Base-by-base conservation (phyloP, 352 stramenopile species). In the Pythium plurisporium region DNA sequence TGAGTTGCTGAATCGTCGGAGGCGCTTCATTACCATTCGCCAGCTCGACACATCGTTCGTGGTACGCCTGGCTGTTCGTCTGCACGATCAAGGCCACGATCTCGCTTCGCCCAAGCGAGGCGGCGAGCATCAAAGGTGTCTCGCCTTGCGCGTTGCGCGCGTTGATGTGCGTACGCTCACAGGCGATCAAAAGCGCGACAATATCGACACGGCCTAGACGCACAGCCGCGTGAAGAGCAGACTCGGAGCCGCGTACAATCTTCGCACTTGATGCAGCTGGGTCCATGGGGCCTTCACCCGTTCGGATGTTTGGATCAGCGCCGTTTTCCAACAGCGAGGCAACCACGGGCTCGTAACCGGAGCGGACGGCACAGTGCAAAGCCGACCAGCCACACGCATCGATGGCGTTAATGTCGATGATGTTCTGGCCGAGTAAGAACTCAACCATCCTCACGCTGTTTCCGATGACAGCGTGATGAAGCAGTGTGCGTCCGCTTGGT, bases 41-140 rank as follows among this genome's bases (percentile, higher is more conserved):
- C 5, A 49, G 17, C n/a, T 17, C 44, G 4, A 52, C 15, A 33
- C 54, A 55, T 15, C n/a, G 14, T 31, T 54, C 44, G 37, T 62
- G 44, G 37, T 56, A 62, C 29, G 30, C 30, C 25, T 62, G 55
- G 29, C 55, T 62, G n/a, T 55, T 51, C 36, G 29, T n/a, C 15
- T 38, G 15, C 4, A 62, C 7, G 2, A 55, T 15, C 6, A 55
- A 2, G 7, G 25, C 26, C 4, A 29, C 45, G 8, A 46, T 37
- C 17, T 30, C 26, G 2, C 10, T 26, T 7, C 40, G n/a, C 1
- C 30, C 50, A 0, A 49, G 20, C 7, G 50, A 48, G 8, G 31
- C 50, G 10, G 50, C 50, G n/a, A 49, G 29, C 17, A 48, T n/a
- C 1, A 58, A 27, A 15, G 51, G 51, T 17, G 51, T 36, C 9